These are phyloP conservation scores for Colletotrichum cuscutae DNA, from an alignment of 2,329 filamentous ascomycete genomes.

Conservation along the genomic window DNA sequence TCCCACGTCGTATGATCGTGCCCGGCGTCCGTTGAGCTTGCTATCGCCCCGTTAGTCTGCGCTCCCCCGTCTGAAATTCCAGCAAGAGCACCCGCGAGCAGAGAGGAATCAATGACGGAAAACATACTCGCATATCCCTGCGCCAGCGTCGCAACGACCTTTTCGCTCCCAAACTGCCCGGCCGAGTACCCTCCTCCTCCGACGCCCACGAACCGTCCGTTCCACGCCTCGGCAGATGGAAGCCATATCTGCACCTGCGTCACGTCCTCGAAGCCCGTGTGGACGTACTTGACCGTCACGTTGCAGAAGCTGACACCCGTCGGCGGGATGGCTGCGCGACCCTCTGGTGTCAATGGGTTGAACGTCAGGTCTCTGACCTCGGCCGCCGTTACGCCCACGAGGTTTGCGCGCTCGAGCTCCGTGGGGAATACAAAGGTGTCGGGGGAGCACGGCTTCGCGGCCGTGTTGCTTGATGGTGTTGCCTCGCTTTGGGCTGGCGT, in stretches of 20 bases:
- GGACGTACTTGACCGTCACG: slow-evolving; percentile 40
- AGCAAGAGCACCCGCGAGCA: not conserved
- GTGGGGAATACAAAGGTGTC: slow-evolving; percentile 2
- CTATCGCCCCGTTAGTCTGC: slow-evolving; percentile 14
- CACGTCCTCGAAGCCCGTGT: slow-evolving; percentile 39
- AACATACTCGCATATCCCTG: slow-evolving; percentile 30
- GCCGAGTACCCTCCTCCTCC: slow-evolving; percentile 45
- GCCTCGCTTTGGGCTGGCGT: not conserved
- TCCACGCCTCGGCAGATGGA: slow-evolving; percentile 40
- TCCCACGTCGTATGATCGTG: slow-evolving; percentile 20
- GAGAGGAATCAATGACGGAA: not conserved
- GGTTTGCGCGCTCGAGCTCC: slow-evolving; percentile 14
- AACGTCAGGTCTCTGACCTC: slow-evolving; percentile 15
- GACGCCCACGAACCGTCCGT: slow-evolving; percentile 42
- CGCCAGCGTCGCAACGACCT: slow-evolving; percentile 20
- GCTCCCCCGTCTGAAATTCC: not conserved
- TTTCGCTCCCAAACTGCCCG: slow-evolving; percentile 36
- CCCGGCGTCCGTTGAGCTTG: slow-evolving; percentile 26
- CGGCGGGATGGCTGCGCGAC: slow-evolving; percentile 29
- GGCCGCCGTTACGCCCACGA: slow-evolving; percentile 10
- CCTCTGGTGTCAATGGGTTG: slow-evolving; percentile 23
- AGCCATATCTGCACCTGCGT: slow-evolving; percentile 42
- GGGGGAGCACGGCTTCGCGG: not conserved
- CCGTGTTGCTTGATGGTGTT: not conserved
- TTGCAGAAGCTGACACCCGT: slow-evolving; percentile 40